Percentiles rank a stretch among this genome's conserved stretches.
phyloP scores from a whole-genome alignment of 108 stramenopile genomes.

The Cyclotella atomus region DNA sequence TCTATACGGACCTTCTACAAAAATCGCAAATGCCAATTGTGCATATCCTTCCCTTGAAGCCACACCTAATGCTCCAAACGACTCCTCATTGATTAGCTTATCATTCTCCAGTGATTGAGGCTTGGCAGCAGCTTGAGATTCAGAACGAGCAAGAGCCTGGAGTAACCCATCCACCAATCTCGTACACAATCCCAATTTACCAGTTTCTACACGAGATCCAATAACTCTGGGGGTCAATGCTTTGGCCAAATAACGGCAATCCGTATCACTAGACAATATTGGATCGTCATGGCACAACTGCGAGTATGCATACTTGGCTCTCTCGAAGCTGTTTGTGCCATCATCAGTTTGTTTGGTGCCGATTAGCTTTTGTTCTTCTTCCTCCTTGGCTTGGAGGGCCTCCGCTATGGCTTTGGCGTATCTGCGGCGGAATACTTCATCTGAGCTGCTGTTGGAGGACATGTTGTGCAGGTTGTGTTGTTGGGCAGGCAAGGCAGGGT shows the following conservation, averaged over 20 bases:
- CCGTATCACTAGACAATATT: constrained; percentile 37
- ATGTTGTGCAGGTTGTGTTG: neutral
- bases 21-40: constrained; percentile 43
- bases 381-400: constrained; percentile 48
- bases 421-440: constrained; percentile 36
- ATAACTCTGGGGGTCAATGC: constrained; percentile 24
- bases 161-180: constrained; percentile 49
- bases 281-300: constrained; percentile 54
- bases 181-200: constrained; percentile 35
- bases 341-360: constrained; percentile 2
- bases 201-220: neutral
- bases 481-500: neutral
- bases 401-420: constrained; percentile 52
- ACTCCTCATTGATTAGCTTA: no score
- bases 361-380: constrained; percentile 42
- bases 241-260: constrained; percentile 37
- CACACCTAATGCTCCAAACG: constrained; percentile 27
- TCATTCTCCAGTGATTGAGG: neutral
- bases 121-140: constrained; percentile 10
- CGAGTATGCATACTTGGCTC: constrained; percentile 22
- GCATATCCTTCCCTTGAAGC: constrained; percentile 51
- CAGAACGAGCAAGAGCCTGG: constrained; percentile 45
- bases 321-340: constrained; percentile 14
- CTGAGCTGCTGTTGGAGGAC: constrained; percentile 9
- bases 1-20: constrained; percentile 46